Conservation (phyloP, 345 rosid genomes). For the Syzygium aqueum region DNA sequence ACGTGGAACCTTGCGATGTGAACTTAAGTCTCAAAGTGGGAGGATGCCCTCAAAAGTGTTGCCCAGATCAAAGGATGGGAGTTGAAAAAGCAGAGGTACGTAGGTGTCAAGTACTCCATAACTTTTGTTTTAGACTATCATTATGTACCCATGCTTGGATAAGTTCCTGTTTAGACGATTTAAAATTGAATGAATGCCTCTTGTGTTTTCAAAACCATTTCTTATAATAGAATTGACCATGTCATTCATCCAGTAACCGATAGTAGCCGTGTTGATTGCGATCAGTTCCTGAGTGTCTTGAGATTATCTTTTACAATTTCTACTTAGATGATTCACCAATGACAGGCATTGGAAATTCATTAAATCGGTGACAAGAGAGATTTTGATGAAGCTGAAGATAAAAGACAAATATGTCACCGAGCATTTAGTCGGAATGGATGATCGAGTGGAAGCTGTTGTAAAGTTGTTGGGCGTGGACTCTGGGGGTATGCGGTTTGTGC, state of each 20-base stretch:
- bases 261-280: not conserved
- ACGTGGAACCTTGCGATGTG: not conserved
- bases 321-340: not conserved
- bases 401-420: not conserved
- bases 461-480: not conserved
- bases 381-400: not conserved
- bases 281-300: not conserved
- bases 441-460: not conserved
- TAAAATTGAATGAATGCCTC: not conserved
- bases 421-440: no score
- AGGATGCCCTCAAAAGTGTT: not conserved
- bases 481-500: rapidly evolving
- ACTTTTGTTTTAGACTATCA: not conserved
- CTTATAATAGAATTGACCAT: no score
- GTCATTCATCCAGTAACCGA: not conserved
- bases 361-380: not conserved
- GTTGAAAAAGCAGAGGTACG: not conserved
- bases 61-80: not conserved
- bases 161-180: not conserved
- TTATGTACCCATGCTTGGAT: not conserved
- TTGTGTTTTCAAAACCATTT: no score
- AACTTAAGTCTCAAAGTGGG: not conserved
- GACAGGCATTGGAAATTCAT: not conserved
- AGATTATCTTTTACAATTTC: not conserved
- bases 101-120: not conserved